Percentiles rank a stretch among this genome's conserved stretches.
Evolutionary conservation across 2,329 filamentous ascomycete genomes (phyloP).

Genomic region (Apiospora arundinis): DNA sequence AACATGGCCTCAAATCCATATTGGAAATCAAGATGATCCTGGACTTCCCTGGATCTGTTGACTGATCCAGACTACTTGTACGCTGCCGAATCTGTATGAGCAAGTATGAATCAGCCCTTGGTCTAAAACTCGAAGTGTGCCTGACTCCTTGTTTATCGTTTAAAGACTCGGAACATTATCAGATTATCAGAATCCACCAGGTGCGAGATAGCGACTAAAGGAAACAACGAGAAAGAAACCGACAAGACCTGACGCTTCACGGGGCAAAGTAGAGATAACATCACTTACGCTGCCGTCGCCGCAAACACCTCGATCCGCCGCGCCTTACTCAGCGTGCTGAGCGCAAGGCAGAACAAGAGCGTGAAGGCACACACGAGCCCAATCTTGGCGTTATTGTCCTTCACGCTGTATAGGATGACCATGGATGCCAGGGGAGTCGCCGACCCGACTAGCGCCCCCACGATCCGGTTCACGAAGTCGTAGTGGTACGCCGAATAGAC

Average conservation of each 20-base stretch:
- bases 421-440: constrained; percentile 20
- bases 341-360: constrained; percentile 19
- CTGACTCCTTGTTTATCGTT: neutral
- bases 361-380: constrained; percentile 24
- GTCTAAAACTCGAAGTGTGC: neutral
- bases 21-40: neutral
- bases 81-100: constrained; percentile 20
- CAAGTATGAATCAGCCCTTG: neutral
- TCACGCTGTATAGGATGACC: constrained; percentile 22
- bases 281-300: constrained; percentile 24
- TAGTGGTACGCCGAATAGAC: constrained; percentile 13
- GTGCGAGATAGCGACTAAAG: too few relatives aligned
- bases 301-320: constrained; percentile 23
- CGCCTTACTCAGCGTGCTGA: constrained; percentile 23
- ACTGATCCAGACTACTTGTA: constrained; percentile 22
- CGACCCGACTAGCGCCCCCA: constrained; percentile 19
- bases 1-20: neutral
- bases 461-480: constrained; percentile 19
- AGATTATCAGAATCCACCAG: too few relatives aligned
- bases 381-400: constrained; percentile 4
- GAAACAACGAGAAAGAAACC: too few relatives aligned
- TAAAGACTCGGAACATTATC: too few relatives aligned
- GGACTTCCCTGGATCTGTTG: neutral
- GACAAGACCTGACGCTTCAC: neutral
- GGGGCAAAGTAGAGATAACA: neutral